phyloP scores from a whole-genome alignment of 2,329 filamentous ascomycete species.

The Paradendryphiella salina region DNA sequence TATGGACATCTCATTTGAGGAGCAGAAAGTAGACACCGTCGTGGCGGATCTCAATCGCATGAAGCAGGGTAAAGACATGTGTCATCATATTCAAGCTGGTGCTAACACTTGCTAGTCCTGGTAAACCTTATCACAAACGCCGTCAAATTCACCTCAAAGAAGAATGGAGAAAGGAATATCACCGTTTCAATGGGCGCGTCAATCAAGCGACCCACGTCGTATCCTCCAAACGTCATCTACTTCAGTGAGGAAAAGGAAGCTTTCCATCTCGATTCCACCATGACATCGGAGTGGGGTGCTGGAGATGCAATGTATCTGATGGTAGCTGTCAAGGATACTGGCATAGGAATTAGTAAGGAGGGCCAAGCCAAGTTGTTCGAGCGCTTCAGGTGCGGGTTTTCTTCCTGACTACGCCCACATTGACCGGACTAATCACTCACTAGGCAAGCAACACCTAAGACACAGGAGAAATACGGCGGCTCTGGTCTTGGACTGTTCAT shows the following conservation, averaged over 20 bases:
- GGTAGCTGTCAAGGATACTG: constrained; percentile 51
- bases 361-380: constrained; percentile 50
- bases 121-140: constrained; percentile 52
- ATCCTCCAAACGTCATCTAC: constrained; percentile 52
- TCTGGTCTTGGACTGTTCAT: constrained; percentile 47
- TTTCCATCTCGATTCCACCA: constrained; percentile 49
- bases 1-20: constrained; percentile 49
- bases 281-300: constrained; percentile 48
- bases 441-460: constrained; percentile 47
- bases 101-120: constrained; percentile 39
- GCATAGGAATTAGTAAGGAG: constrained; percentile 49
- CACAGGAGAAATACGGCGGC: constrained; percentile 50
- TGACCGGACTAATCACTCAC: neutral
- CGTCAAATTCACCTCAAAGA: constrained; percentile 52
- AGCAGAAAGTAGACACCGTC: constrained; percentile 46
- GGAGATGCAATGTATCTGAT: constrained; percentile 49
- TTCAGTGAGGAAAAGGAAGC: constrained; percentile 45
- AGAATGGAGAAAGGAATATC: constrained; percentile 46
- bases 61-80: constrained; percentile 37
- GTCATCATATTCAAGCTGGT: rapidly evolving
- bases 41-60: constrained; percentile 45
- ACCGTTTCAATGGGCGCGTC: constrained; percentile 50
- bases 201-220: constrained; percentile 44
- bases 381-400: constrained; percentile 43
- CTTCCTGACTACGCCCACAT: neutral